Evolutionary conservation across 2,329 filamentous ascomycete species (phyloP).

Genomic region (Beauveria rudraprayagi): DNA sequence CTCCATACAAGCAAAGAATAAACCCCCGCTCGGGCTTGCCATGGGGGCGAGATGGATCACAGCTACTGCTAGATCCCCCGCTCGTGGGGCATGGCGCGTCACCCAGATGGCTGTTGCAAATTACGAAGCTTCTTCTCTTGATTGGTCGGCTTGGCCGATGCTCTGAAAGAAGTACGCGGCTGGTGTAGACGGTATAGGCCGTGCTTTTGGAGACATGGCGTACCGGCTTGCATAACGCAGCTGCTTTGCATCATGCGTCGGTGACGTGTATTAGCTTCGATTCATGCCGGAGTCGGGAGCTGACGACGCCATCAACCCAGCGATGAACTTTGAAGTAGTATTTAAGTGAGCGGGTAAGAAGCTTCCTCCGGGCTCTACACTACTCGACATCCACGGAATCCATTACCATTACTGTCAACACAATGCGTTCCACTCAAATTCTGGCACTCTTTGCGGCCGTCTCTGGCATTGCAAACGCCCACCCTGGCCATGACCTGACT

Average conservation of each 20-base stretch:
- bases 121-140: background rate
- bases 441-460: background rate
- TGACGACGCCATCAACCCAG: background rate
- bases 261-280: background rate
- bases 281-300: background rate
- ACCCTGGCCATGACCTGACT: conserved; percentile 41
- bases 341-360: background rate
- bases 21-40: background rate
- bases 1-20: background rate
- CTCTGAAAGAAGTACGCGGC: background rate
- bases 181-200: background rate
- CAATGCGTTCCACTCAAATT: background rate
- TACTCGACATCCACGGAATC: background rate
- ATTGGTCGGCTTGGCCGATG: background rate
- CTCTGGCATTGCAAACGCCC: conserved; percentile 14
- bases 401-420: background rate
- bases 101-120: background rate
- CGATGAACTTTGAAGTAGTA: background rate
- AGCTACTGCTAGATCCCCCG: background rate
- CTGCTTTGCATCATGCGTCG: background rate
- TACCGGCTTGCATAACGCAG: background rate
- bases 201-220: background rate
- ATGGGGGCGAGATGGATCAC: conserved; percentile 1
- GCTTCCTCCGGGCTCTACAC: background rate
- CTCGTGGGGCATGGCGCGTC: background rate